Base-by-base conservation (phyloP, 2,329 filamentous ascomycete species). In the Alternaria alternata region DNA sequence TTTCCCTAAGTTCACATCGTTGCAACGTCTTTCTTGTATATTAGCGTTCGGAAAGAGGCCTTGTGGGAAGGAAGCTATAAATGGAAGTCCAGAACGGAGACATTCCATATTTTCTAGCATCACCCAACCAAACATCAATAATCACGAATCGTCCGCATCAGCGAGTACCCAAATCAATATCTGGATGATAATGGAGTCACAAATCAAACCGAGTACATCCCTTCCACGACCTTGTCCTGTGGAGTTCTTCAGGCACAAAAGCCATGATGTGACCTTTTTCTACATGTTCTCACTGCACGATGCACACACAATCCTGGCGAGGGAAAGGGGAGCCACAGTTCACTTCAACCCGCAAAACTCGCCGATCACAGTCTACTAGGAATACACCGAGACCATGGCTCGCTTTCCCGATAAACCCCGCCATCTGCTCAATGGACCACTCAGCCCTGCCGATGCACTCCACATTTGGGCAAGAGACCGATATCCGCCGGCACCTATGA, bases 281-380 rank as follows among this genome's bases (percentile, higher is more conserved):
- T 64, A 57, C 56, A 65, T 67, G 28, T 68, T 70, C 58, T 34
- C 51, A 16, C 26, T 53, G 16, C n/a, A 20, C 24, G 34, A 41
- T 24, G 49, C 49, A 11, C 49, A 52, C 14, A 42, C 7, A n/a
- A 7, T 51, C 18, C 32, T 51, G 32, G 11, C 48, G 11, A 16
- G 7, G 16, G 2, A 38, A 36, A 22, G 6, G 9, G 38, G 8
- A 18, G 8, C 7, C n/a, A 28, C 20, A 9, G 9, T 22, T 28
- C 8, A 22, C 16, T 16, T 22, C 28, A 7, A n/a, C 3, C 43
- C 26, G n/a, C 7, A 14, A n/a, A 8, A n/a, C 11, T 51, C 48
- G 34, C 48, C 48, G 14, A 51, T 51, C 22, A 24, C 48, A 28
- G 48, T 51, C 20, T 51, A 38, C 47, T 48, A 48, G 30, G 46